Evolutionary conservation across 2,329 filamentous ascomycete species (phyloP).

Genomic region (Cryphonectria parasitica): DNA sequence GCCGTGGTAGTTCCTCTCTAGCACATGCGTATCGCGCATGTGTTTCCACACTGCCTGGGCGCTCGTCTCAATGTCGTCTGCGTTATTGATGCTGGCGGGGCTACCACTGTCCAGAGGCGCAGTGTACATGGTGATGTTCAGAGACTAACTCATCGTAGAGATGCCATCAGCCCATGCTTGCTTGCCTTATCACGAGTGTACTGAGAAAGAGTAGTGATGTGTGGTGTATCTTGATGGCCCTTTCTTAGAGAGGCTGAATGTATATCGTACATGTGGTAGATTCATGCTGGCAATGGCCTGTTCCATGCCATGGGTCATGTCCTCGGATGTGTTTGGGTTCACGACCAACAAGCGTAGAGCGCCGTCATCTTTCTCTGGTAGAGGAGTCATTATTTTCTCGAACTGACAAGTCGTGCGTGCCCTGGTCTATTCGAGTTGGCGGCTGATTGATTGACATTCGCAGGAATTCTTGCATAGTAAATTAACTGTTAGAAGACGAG

Average conservation of each 20-base stretch:
- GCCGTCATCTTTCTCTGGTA: slow-evolving; percentile 15
- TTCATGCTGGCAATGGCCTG: slow-evolving; percentile 49
- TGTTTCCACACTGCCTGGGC: slow-evolving; percentile 63
- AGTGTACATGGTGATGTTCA: slow-evolving; percentile 66
- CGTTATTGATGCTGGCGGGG: slow-evolving; percentile 79
- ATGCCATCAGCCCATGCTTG: slow-evolving; percentile 2
- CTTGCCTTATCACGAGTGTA: not conserved
- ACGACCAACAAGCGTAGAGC: slow-evolving; percentile 66
- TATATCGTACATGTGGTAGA: slow-evolving; percentile 41
- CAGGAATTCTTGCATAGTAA: not conserved
- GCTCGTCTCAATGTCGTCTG: slow-evolving; percentile 67
- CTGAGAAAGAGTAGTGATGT: not conserved
- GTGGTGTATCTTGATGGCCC: too few species aligned
- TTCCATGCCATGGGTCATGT: slow-evolving; percentile 72
- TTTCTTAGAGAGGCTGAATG: not conserved
- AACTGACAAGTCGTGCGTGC: not conserved
- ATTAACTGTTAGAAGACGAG: not conserved
- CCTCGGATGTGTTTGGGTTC: slow-evolving; percentile 76
- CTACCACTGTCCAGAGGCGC: slow-evolving; percentile 61
- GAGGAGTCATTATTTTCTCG: not conserved
- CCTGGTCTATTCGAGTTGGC: not conserved
- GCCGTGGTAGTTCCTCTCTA: slow-evolving; percentile 63
- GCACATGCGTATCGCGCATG: slow-evolving; percentile 44
- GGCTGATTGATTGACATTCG: not conserved
- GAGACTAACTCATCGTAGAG: slow-evolving; percentile 39